Evolutionary conservation across 2,329 filamentous ascomycete genomes (phyloP).

Genomic region (Aspergillus texensis): DNA sequence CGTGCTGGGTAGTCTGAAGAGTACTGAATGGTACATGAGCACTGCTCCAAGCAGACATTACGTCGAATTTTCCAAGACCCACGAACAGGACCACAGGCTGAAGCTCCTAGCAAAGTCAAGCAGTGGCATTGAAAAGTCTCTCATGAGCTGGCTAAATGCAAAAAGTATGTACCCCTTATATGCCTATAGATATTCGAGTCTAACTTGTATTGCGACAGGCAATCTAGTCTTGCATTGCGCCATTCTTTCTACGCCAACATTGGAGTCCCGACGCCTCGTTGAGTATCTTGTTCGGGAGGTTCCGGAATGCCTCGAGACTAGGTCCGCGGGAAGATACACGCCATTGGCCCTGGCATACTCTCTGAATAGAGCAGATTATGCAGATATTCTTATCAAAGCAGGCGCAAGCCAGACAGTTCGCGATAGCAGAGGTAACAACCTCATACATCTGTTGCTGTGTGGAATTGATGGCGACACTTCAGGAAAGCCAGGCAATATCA

Average conservation of each 20-base stretch:
- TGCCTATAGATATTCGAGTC: background rate
- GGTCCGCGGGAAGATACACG: slow-evolving; percentile 51
- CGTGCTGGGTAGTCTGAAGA: slow-evolving; percentile 59
- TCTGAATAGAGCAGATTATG: slow-evolving; percentile 36
- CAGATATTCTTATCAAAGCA: slow-evolving; percentile 64
- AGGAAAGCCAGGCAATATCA: slow-evolving; percentile 47
- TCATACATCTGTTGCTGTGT: slow-evolving; percentile 63
- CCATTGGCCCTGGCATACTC: slow-evolving; percentile 70
- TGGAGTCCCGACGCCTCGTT: slow-evolving; percentile 58
- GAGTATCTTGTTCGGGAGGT: slow-evolving; percentile 66
- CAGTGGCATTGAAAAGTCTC: slow-evolving; percentile 11
- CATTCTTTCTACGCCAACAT: slow-evolving; percentile 50
- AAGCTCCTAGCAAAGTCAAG: slow-evolving; percentile 60
- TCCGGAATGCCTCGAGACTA: slow-evolving; percentile 66
- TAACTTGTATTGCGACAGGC: slow-evolving; percentile 21
- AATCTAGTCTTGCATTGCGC: slow-evolving; percentile 67
- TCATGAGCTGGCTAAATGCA: slow-evolving; percentile 34
- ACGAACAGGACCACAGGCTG: slow-evolving; percentile 64
- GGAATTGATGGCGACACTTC: slow-evolving; percentile 31
- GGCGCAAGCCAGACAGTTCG: slow-evolving; percentile 71
- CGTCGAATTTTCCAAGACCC: slow-evolving; percentile 65
- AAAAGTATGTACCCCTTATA: slow-evolving; percentile 52
- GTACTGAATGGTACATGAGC: slow-evolving; percentile 76
- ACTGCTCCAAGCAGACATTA: slow-evolving; percentile 71
- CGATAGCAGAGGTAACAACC: slow-evolving; percentile 64